Evolutionary conservation across 2,329 filamentous ascomycete genomes (phyloP).

Genomic region (Ploettnerulaceae sp.): DNA sequence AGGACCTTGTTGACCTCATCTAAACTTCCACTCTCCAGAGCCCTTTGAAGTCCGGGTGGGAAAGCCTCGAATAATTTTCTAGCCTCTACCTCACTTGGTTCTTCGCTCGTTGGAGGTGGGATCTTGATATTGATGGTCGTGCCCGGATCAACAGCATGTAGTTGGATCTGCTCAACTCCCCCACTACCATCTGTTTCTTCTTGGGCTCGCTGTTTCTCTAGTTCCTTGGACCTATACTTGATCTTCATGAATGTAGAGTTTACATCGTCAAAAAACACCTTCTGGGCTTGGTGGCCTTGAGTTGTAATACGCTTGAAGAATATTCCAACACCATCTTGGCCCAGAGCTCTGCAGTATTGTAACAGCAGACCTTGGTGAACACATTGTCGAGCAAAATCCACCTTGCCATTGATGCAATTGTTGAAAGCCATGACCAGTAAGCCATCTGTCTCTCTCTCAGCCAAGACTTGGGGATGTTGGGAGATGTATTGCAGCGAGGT

Average conservation of each 20-base stretch:
- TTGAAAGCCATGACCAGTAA: slow-evolving; percentile 90
- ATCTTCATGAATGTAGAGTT: slow-evolving; percentile 83
- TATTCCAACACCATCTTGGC: slow-evolving; percentile 78
- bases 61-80: slow-evolving; percentile 81
- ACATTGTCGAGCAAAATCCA: slow-evolving; percentile 75
- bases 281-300: slow-evolving; percentile 81
- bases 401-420: slow-evolving; percentile 69
- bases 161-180: slow-evolving; percentile 91
- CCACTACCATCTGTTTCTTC: slow-evolving; percentile 50
- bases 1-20: slow-evolving; percentile 86
- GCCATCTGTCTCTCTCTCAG: slow-evolving; percentile 84
- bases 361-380: slow-evolving; percentile 90
- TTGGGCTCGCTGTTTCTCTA: slow-evolving; percentile 43
- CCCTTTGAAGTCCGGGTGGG: slow-evolving; percentile 71
- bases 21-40: slow-evolving; percentile 81
- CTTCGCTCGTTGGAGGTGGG: slow-evolving; percentile 62
- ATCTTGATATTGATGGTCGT: slow-evolving; percentile 87
- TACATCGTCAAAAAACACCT: slow-evolving; percentile 90
- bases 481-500: slow-evolving; percentile 71
- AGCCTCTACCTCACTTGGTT: slow-evolving; percentile 58
- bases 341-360: slow-evolving; percentile 90
- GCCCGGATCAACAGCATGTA: slow-evolving; percentile 90
- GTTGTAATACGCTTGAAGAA: slow-evolving; percentile 98
- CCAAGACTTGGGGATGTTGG: slow-evolving; percentile 71
- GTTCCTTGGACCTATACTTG: slow-evolving; percentile 57